phyloP scores from a whole-genome alignment of 805 yeast species.

The Saccharomycopsis capsularis region DNA sequence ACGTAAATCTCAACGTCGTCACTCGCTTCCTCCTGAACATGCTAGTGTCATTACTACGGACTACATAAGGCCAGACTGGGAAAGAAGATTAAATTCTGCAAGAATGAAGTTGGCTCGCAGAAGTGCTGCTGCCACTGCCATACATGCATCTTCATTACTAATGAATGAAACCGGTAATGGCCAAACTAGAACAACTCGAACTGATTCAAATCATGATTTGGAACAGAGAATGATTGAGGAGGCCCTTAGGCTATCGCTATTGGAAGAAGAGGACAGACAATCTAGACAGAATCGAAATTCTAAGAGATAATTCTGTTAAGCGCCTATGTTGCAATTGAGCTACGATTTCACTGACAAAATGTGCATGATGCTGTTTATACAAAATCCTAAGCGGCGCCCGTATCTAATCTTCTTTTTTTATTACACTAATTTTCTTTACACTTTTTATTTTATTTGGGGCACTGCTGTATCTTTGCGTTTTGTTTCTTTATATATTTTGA shows the following conservation, averaged over 20 bases:
- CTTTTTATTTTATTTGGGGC: too few species aligned
- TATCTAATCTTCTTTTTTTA: neutral
- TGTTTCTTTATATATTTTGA: too few species aligned
- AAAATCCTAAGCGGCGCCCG: neutral
- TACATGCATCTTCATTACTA: slow-evolving; percentile 74
- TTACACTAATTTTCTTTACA: too few species aligned
- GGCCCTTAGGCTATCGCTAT: slow-evolving; percentile 66
- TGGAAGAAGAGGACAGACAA: slow-evolving; percentile 59
- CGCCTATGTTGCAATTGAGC: neutral
- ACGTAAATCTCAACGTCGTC: slow-evolving; percentile 29
- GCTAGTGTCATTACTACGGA: slow-evolving; percentile 75
- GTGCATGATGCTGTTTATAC: neutral
- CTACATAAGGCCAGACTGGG: slow-evolving; percentile 90
- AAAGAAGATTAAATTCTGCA: slow-evolving; percentile 60
- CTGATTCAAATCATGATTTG: slow-evolving; percentile 32
- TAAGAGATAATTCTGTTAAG: neutral
- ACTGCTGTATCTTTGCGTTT: too few species aligned
- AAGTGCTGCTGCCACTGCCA: slow-evolving; percentile 90
- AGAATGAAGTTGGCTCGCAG: slow-evolving; percentile 72
- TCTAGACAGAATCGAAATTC: slow-evolving; percentile 16
- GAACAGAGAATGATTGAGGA: slow-evolving; percentile 81
- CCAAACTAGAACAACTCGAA: slow-evolving; percentile 21
- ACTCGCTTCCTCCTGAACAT: slow-evolving; percentile 59
- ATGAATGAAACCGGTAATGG: slow-evolving; percentile 20
- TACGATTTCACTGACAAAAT: too few species aligned